Base-by-base conservation (phyloP, 768 basidiomycete genomes). In the Hysterangium stoloniferum region DNA sequence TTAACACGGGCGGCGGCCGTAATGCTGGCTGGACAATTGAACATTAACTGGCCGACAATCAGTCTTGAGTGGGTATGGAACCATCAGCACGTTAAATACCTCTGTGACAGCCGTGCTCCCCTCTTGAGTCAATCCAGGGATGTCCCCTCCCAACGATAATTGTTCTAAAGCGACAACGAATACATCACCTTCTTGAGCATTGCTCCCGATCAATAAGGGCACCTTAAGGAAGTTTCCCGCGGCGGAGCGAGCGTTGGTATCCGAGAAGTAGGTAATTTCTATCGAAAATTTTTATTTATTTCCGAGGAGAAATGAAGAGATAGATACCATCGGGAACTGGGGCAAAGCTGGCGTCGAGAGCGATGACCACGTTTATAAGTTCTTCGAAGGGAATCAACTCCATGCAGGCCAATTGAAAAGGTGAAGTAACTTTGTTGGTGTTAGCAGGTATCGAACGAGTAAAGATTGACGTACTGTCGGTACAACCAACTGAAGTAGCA, bases 291-390 rank as follows among this genome's bases (percentile, higher is more conserved):
- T 12, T n/a, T 20, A 27, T 44, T 22, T 20, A 20, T 44, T 22
- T 44, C 29, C 9, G 8, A 24, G 6, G 27, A 22, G 7, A 13
- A 24, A 15, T 7, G 22, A 22, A 7, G 32, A 11, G 27, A 19
- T 38, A 41, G 20, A 22, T 13, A 49, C 48, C 48, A 40, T 49
- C 48, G 5, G 48, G 48, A 15, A 40, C 37, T 4, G 36, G 48
- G 11, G 48, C 48, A 29, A 49, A 49, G 24, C 35, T 20, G 38
- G 36, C 36, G 19, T 24, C 34, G 19, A 19, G 12, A n/a, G 35
- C 32, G 19, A 40, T 58, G 34, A 62, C 62, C 62, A 67, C 66
- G 40, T 51, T 51, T 36, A 52, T 43, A 6, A 49, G 43, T 31
- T 49, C 34, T 25, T 46, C 29, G 42, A 52, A 46, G 3, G 44